phyloP scores from a whole-genome alignment of 495 filamentous ascomycete genomes.

The Trichocladium antarcticum region DNA sequence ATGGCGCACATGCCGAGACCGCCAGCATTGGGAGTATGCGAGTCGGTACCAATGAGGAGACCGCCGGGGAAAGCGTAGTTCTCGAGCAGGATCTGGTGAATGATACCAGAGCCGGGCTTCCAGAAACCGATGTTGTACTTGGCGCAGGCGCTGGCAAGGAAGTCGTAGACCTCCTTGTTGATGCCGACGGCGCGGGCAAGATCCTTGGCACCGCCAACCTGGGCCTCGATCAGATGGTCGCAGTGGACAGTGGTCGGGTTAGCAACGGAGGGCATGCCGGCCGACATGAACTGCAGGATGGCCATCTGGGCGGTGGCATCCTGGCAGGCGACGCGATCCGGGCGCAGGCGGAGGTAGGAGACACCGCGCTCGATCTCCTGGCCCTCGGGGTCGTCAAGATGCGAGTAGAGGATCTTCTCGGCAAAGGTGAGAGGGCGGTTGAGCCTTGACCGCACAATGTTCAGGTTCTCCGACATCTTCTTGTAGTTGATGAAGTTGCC shows the following conservation, averaged over 20 bases:
- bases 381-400: slow-evolving; percentile 91
- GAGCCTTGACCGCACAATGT: slow-evolving; percentile 55
- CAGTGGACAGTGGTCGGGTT: slow-evolving; percentile 97
- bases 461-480: slow-evolving; percentile 97
- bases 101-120: slow-evolving; percentile 97
- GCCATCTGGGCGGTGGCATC: slow-evolving; percentile 99
- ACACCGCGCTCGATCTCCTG: slow-evolving; percentile 92
- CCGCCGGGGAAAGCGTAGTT: slow-evolving; percentile 98
- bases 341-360: slow-evolving; percentile 90
- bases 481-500: slow-evolving; percentile 54
- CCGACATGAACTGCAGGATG: slow-evolving; percentile 98
- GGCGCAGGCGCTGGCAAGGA: slow-evolving; percentile 84
- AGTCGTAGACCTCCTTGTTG: slow-evolving; percentile 99
- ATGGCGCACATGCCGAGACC: slow-evolving; percentile 94
- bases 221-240: slow-evolving; percentile 98
- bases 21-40: slow-evolving; percentile 96
- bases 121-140: slow-evolving; percentile 99
- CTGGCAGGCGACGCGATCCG: slow-evolving; percentile 97
- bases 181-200: slow-evolving; percentile 79
- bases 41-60: slow-evolving; percentile 96
- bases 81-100: slow-evolving; percentile 96
- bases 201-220: slow-evolving; percentile 90
- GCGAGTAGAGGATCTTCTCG: slow-evolving; percentile 98
- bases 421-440: slow-evolving; percentile 89
- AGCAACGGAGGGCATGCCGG: slow-evolving; percentile 86